Evolutionary conservation across 495 filamentous ascomycete genomes (phyloP).

Genomic region (Podospora pseudoanserina): DNA sequence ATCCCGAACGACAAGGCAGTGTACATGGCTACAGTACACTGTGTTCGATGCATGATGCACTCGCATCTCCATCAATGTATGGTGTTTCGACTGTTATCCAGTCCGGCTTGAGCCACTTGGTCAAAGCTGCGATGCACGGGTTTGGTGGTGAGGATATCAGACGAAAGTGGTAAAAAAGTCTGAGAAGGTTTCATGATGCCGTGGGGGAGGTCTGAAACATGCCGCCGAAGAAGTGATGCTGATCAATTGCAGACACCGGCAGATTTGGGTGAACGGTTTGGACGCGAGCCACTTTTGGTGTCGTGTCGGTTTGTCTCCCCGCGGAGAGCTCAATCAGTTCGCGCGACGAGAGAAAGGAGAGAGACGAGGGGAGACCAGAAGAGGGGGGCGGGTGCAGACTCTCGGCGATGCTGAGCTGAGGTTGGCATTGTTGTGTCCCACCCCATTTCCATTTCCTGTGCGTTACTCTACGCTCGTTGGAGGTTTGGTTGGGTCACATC

Average conservation of each 20-base stretch:
- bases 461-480: neutral
- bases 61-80: neutral
- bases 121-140: neutral
- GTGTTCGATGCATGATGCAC: neutral
- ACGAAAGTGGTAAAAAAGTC: neutral
- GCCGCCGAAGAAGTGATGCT: neutral
- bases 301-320: conserved; percentile 4
- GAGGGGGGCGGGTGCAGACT: neutral
- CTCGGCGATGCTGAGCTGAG: conserved; percentile 4
- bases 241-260: conserved; percentile 7
- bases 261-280: neutral
- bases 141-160: neutral
- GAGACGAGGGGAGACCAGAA: neutral
- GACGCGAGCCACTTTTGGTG: neutral
- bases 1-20: neutral
- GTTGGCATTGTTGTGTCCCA: conserved; percentile 3
- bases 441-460: neutral
- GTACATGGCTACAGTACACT: conserved; percentile 1
- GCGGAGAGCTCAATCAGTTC: neutral
- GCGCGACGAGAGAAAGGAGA: conserved; percentile 6
- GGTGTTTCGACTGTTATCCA: neutral
- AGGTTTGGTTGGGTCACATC: conserved; percentile 9
- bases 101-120: neutral
- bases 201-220: conserved; percentile 5
- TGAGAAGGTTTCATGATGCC: conserved; percentile 10